Evolutionary conservation across 1,139 yeast species (phyloP), one percentile per base, ranked within the genome.

Genomic region (Arxiozyma heterogenica): DNA sequence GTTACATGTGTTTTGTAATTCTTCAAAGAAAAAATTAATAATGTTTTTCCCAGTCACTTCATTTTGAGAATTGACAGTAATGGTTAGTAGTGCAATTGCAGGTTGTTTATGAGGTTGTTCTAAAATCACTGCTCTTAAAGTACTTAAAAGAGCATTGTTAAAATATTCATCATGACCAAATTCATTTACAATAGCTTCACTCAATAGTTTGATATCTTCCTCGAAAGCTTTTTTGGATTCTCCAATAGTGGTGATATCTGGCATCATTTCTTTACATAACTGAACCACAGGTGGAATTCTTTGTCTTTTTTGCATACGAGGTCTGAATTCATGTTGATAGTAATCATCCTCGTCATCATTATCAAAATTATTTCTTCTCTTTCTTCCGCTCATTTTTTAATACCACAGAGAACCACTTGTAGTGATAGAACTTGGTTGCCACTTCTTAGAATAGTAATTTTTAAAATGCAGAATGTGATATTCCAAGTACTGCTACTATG

Each of bases 81-180:
- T 77, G 12, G 91, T 73, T 59, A 89, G 76, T n/a, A 84, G 82
- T 39, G 89, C 79, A 56, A 91, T 72, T 25, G 85, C 80, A 27
- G 83, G 81, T 57, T 85, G 80, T 67, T 91, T 93, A 61, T 91
- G 96, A 0, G 98, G 98, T 69, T 91, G 97, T 69, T 93, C 98
- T 45, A 79, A 71, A 11, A 86, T 75, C 47, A 87, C 80, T 1
- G 95, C 89, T 56, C 77, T 77, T 39, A 89, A 69, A 0, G 90
- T 86, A 52, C 77, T 76, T 62, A 85, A 73, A 23, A 86, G 74
- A 20, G 84, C 80, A 51, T 71, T 73, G 56, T 89, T 77, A 58
- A 84, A 79, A 54, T 77, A 77, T 58, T 81, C 84, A 55, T 84
- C 86, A 56, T 78, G 79, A 59, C 82, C 89, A 61, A 84, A 81